Base-by-base conservation (phyloP, 192 early-diverging fungal genomes). In the Coemansia sp. region DNA sequence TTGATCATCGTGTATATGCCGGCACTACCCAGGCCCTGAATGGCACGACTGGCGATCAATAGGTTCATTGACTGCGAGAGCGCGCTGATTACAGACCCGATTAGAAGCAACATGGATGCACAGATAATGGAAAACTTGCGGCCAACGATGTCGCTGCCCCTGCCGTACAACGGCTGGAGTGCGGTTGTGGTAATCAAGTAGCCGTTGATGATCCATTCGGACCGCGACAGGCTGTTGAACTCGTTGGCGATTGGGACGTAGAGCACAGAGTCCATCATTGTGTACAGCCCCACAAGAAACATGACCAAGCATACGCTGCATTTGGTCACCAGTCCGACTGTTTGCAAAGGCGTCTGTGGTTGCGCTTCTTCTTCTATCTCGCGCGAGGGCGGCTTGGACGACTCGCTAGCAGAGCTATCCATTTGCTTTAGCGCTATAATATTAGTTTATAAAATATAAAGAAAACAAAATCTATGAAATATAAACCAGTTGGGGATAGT, bases 161-260 rank as follows among this genome's bases (percentile, higher is more conserved):
- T 92, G n/a, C 93, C 94, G 74, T 94, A 96, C 1, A 90, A 56
- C 15, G 90, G 88, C 49, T 88, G 82, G 51, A 91, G 75, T 4
- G 93, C 83, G 1, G 91, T 91, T 23, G 76, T 72, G 4, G 84
- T 83, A 22, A 91, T 76, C 11, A 93, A 75, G 58, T 92, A 94
- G n/a, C 84, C 69, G 7, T 86, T 89, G 11, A 89, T 90, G 31
- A 98, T 85, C 95, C 95, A 97, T 9, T 89, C 74, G 47, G 92
- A 86, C 49, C 84, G 71, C 25, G 81, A 78, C 36, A 89, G 72
- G 4, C 83, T 75, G 10, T 81, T 64, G 49, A 96, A 89, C 28
- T 95, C 90, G 37, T 77, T 65, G 15, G 86, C 85, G 59, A 98
- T 94, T 0, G 64, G 74, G 8, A 86, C 79, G 31, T 93, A 81